phyloP scores from a whole-genome alignment of 257 asterid genomes.

The Paraleonurus japonicus region DNA sequence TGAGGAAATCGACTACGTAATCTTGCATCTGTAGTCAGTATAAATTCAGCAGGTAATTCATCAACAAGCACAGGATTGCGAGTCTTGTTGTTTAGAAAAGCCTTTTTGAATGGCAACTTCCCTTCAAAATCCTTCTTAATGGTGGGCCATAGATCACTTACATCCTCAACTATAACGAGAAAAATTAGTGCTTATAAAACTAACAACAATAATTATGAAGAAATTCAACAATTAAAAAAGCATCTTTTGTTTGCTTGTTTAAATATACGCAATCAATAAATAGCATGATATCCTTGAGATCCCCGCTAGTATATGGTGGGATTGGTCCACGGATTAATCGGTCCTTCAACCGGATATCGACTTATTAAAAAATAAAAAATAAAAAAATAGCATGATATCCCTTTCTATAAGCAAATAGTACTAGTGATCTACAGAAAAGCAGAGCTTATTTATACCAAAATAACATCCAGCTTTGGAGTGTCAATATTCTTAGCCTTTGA shows the following conservation, averaged over 20 bases:
- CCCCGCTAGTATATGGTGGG: too few species aligned
- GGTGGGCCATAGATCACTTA: constrained; percentile 89
- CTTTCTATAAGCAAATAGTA: constrained; percentile 1
- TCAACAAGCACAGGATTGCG: constrained; percentile 85
- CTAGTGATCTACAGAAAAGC: background rate
- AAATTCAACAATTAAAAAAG: background rate
- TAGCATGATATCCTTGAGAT: background rate
- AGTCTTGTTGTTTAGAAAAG: constrained; percentile 83
- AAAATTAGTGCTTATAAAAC: constrained; percentile 14
- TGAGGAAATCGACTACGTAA: constrained; percentile 92
- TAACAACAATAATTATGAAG: constrained; percentile 8
- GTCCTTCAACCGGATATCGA: too few species aligned
- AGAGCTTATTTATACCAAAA: background rate
- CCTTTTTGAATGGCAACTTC: constrained; percentile 75
- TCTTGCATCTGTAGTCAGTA: constrained; percentile 96
- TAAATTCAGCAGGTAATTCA: constrained; percentile 79
- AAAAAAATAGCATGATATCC: background rate
- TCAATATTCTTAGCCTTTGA: constrained; percentile 9
- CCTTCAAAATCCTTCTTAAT: constrained; percentile 75
- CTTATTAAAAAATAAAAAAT: too few species aligned
- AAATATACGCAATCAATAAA: background rate
- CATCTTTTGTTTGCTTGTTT: background rate
- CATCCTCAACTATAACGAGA: constrained; percentile 89
- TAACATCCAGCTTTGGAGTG: background rate
- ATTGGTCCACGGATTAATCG: too few species aligned